Base-by-base conservation (phyloP, 768 basidiomycete genomes). In the Coprinellus micaceus region DNA sequence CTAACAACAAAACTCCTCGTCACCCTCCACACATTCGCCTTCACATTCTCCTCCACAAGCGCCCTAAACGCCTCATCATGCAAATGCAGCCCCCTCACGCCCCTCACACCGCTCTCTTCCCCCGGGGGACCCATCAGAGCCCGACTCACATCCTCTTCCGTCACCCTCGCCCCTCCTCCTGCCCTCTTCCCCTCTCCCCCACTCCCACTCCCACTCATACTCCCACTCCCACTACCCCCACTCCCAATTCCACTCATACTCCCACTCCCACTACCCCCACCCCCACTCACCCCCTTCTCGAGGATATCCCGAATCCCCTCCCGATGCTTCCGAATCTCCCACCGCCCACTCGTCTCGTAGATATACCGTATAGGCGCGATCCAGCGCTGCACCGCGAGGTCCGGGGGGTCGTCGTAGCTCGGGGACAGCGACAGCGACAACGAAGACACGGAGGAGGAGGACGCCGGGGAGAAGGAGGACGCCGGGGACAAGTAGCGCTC, bases 21-120 rank as follows among this genome's bases (percentile, higher is more conserved):
- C 40, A 75, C 66, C 39, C 69, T 66, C 17, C 53, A 51, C 9
- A 71, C 71, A 17, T 62, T 67, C 1, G 63, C 66, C 50, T 68
- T 76, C 12, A 77, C 72, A 37, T 77, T 77, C 55, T 77, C 75
- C 55, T 78, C 77, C 2, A 78, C 73, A 4, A 78, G 70, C 0
- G 75, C 77, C 30, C 75, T 70, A 64, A 74, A 75, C 73, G 60
- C 45, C 72, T 69, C 66, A 61, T 71, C 66, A 60, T 69, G 60
- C 44, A 70, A 58, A 36, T 67, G 62, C 21, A 69, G 66, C 33
- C 64, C 64, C 54, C 68, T 65, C 0, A 61, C n/a, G n/a, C n/a
- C n/a, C n/a, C n/a, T n/a, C n/a, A n/a, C n/a, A n/a, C n/a, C n/a
- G n/a, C n/a, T n/a, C n/a, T n/a, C n/a, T n/a, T n/a, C n/a, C n/a